phyloP scores from a whole-genome alignment of 139 green algal genomes.

The Nannochloris sp. region DNA sequence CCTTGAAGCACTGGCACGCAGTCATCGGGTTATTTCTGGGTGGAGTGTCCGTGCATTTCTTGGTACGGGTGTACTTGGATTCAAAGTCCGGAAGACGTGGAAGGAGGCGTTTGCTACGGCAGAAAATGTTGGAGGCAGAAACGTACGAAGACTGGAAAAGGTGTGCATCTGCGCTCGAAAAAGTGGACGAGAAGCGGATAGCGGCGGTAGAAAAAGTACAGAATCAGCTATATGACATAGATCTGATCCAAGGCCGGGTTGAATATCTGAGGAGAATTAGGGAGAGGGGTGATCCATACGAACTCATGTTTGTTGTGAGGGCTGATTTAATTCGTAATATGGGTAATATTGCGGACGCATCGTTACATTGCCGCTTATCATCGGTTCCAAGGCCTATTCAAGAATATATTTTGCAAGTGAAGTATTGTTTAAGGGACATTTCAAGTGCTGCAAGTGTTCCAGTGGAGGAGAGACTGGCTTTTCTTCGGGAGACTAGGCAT shows the following conservation, averaged over 20 bases:
- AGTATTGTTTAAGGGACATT: conserved; percentile 48
- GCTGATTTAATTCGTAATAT: conserved; percentile 90
- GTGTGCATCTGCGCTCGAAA: neutral
- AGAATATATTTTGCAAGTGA: conserved; percentile 49
- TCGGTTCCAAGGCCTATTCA: conserved; percentile 66
- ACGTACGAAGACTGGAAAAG: neutral
- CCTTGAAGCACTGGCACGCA: conserved; percentile 14
- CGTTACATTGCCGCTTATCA: conserved; percentile 50
- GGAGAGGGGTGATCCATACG: conserved; percentile 18
- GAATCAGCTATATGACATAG: conserved; percentile 64
- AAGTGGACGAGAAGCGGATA: conserved; percentile 6
- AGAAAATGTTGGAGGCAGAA: neutral
- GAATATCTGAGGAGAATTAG: conserved; percentile 46
- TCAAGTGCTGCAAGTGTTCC: conserved; percentile 20
- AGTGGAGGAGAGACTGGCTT: conserved; percentile 77
- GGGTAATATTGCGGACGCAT: conserved; percentile 67
- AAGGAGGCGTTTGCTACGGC: neutral
- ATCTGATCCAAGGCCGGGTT: conserved; percentile 57
- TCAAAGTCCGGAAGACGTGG: neutral
- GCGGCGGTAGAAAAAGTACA: conserved; percentile 22
- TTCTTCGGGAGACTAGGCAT: conserved; percentile 85
- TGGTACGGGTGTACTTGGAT: conserved; percentile 3
- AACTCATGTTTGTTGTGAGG: conserved; percentile 66
- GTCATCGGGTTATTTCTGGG: neutral
- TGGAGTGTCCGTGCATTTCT: conserved; percentile 7